Percentiles rank a stretch among this genome's conserved stretches.
These are phyloP conservation scores for Cystofilobasidium bisporidii DNA, from an alignment of 768 basidiomycete genomes.

Conservation along the genomic window DNA sequence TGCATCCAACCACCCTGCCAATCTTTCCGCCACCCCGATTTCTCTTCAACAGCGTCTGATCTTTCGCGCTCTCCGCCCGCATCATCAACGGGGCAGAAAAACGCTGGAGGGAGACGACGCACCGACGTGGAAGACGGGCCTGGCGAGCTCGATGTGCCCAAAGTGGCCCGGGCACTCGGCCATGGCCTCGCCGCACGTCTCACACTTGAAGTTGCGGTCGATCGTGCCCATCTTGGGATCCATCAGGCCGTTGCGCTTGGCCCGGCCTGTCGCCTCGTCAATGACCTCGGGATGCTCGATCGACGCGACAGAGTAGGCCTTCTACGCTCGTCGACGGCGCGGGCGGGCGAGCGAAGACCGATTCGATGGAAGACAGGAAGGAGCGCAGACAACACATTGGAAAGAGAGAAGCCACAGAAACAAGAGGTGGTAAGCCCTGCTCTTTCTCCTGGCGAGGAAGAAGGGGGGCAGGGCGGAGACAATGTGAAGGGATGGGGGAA, in stretches of 20 bases:
- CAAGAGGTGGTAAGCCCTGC: constrained; percentile 69
- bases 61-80: too few species aligned
- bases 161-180: constrained; percentile 99
- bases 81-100: too few species aligned
- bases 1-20: not conserved
- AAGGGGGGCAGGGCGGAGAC: not conserved
- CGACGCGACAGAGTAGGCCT: constrained; percentile 97
- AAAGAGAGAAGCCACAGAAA: not conserved
- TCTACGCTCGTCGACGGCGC: too few species aligned
- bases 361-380: too few species aligned
- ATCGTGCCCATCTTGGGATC: constrained; percentile 96
- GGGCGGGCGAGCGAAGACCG: too few species aligned
- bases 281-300: constrained; percentile 98
- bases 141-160: constrained; percentile 92
- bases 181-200: constrained; percentile 99
- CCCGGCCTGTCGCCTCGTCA: constrained; percentile 83
- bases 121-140: constrained; percentile 97
- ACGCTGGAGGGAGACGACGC: too few species aligned
- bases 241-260: constrained; percentile 89
- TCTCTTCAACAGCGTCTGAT: too few species aligned
- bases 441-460: constrained; percentile 42
- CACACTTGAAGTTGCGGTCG: constrained; percentile 66
- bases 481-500: too few species aligned
- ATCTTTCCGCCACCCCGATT: not conserved
- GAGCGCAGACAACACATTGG: not conserved